phyloP scores from a whole-genome alignment of 345 rosid genomes.

The Eucalyptus regnans region DNA sequence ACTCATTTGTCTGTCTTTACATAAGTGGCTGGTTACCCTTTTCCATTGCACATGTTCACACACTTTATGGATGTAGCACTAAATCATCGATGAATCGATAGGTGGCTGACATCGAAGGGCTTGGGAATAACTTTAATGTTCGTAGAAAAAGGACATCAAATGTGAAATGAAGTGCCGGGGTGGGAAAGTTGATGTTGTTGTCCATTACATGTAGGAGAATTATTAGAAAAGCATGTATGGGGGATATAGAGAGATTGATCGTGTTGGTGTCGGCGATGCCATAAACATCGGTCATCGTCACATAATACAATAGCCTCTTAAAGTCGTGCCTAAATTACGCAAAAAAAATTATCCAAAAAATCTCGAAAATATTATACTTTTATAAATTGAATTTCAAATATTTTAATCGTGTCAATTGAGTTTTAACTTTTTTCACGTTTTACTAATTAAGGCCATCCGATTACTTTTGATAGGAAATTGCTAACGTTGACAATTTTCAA shows the following conservation, averaged over 20 bases:
- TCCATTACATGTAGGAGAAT: not conserved
- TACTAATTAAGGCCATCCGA: too few species aligned
- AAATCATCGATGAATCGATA: too few species aligned
- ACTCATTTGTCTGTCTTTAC: not conserved
- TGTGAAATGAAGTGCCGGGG: not conserved
- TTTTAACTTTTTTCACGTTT: too few species aligned
- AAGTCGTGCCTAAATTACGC: not conserved
- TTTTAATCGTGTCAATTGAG: too few species aligned
- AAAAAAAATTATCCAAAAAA: too few species aligned
- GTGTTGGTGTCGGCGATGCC: not conserved
- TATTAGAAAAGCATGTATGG: not conserved
- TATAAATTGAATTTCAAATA: too few species aligned
- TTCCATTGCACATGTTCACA: too few species aligned
- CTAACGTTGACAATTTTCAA: accelerated
- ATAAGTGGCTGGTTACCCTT: too few species aligned
- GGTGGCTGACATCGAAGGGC: too few species aligned
- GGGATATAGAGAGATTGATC: not conserved
- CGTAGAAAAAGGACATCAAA: not conserved
- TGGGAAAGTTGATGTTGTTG: not conserved
- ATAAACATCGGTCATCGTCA: not conserved
- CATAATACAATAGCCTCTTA: not conserved
- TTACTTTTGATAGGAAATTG: too few species aligned
- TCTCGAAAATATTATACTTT: too few species aligned
- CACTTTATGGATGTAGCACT: too few species aligned
- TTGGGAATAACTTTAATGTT: not conserved